These are phyloP conservation scores for Lizonia empirigonia DNA, from an alignment of 2,329 filamentous ascomycete genomes.

Conservation along the genomic window DNA sequence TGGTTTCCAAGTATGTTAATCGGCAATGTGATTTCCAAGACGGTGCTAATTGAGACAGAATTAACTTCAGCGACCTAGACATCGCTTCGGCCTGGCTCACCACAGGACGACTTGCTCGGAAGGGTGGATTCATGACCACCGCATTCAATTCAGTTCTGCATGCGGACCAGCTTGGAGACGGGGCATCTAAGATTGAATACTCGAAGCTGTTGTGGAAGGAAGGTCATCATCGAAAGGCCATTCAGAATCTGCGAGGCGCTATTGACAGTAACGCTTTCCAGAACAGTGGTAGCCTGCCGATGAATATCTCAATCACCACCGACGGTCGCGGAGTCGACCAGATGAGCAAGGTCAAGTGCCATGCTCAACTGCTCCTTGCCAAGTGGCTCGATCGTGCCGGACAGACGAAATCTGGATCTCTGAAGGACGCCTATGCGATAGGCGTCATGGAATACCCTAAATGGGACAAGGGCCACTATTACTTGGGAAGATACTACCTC, in stretches of 20 bases:
- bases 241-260: constrained; percentile 85
- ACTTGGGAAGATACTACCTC: constrained; percentile 95
- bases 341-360: constrained; percentile 68
- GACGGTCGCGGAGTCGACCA: constrained; percentile 45
- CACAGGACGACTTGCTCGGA: constrained; percentile 83
- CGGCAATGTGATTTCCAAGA: not conserved
- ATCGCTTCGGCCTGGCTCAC: constrained; percentile 85
- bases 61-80: constrained; percentile 70
- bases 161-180: constrained; percentile 81
- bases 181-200: constrained; percentile 91
- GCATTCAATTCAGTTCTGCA: constrained; percentile 94
- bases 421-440: constrained; percentile 75
- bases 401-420: constrained; percentile 81
- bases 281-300: constrained; percentile 46
- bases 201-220: constrained; percentile 92
- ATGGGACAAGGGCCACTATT: constrained; percentile 98
- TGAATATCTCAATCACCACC: constrained; percentile 46
- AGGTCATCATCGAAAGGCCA: constrained; percentile 91
- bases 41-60: constrained; percentile 39
- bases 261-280: constrained; percentile 82
- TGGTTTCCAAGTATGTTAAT: constrained; percentile 67
- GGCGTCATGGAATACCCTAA: constrained; percentile 71
- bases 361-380: constrained; percentile 85
- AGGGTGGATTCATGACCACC: constrained; percentile 80
- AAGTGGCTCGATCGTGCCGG: constrained; percentile 98